Base-by-base conservation (phyloP, 805 yeast species). In the Tetrapisispora fleetii region DNA sequence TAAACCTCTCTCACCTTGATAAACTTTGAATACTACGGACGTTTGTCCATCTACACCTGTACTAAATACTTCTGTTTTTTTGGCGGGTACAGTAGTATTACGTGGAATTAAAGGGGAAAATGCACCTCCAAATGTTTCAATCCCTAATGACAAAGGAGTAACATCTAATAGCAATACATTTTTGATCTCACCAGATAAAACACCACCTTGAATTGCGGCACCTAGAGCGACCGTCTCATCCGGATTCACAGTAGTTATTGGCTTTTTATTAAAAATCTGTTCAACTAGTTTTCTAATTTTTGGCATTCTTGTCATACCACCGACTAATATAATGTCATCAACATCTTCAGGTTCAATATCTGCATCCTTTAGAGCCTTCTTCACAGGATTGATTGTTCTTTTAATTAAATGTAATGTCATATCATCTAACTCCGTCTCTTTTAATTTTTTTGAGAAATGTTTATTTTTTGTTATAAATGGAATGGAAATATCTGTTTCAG, bases 251-350 rank as follows among this genome's bases (percentile, higher is more conserved):
- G 79, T 76, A 40, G 83, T 79, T 47, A 81, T 82, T 37, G 91
- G 90, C 52, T 75, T 72, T 60, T 76, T 81, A 33, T 75, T 73
- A 61, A 85, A 84, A 16, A 81, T 54, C 10, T 70, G 69, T 52
- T 72, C 75, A 19, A 85, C 91, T 8, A 80, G 71, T 37, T 73
- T 73, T 52, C 88, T 70, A 51, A 85, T 79, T 66, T 79, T 81
- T 48, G 95, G 95, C 95, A 85, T 85, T 66, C 95, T 72, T 4
- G 95, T 85, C 95, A 85, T 85, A 54, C 95, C 95, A 50, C 95
- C 95, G 37, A 85, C 95, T 40, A 85, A 63, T 40, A 85, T 77
- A 30, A 85, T 79, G 63, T 85, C 89, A 59, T 85, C 85, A 44
- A 85, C 73, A 35, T 84, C 87, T 33, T 75, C 74, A 8, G 81